Evolutionary conservation across 305 asterid species (phyloP).

Genomic region (Fraxinus velutina): DNA sequence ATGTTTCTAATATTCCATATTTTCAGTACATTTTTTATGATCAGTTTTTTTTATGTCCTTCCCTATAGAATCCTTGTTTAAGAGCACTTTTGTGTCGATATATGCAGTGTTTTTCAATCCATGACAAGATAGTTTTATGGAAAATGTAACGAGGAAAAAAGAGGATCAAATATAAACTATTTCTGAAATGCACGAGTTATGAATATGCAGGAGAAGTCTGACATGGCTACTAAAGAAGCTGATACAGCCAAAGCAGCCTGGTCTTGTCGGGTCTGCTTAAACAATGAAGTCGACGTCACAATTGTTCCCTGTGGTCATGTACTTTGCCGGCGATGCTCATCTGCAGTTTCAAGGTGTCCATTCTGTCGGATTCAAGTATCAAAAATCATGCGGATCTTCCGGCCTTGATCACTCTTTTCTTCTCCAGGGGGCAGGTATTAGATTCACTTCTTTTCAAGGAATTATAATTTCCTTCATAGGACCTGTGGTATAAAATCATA

Average conservation of each 20-base stretch:
- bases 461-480: neutral
- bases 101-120: neutral
- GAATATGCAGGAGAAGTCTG: constrained; percentile 71
- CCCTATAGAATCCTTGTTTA: neutral
- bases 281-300: constrained; percentile 71
- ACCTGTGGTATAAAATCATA: neutral
- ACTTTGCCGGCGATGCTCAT: constrained; percentile 76
- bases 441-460: neutral
- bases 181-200: constrained; percentile 1
- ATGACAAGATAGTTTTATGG: neutral
- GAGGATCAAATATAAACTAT: neutral
- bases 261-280: constrained; percentile 87
- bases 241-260: constrained; percentile 92
- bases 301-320: constrained; percentile 93
- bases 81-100: neutral
- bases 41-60: neutral
- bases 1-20: neutral
- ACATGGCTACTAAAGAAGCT: constrained; percentile 80
- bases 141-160: neutral
- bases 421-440: neutral
- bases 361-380: constrained; percentile 88
- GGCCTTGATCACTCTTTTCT: constrained; percentile 51
- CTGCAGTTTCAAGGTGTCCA: constrained; percentile 91
- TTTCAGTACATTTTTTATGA: neutral
- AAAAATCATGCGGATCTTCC: constrained; percentile 66